Conservation (phyloP, 345 rosid species). For the Pistacia integerrima region DNA sequence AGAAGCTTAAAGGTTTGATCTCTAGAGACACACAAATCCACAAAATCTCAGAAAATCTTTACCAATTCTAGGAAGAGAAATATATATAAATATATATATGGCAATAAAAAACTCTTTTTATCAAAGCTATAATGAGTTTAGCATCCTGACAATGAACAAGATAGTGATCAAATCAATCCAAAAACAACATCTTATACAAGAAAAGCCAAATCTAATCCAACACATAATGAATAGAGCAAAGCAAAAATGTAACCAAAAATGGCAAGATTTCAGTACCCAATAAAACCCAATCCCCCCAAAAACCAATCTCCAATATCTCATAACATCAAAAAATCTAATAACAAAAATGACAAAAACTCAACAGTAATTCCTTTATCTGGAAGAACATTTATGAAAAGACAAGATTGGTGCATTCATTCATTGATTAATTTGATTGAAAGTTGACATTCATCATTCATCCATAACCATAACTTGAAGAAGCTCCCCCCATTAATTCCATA, state of each 20-base stretch:
- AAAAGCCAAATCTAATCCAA: background rate
- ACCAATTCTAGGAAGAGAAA: background rate
- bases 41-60: background rate
- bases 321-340: background rate
- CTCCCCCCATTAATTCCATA: background rate
- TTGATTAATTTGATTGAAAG: conserved; percentile 9
- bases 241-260: background rate
- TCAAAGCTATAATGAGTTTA: background rate
- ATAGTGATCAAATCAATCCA: background rate
- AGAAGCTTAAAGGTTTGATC: background rate
- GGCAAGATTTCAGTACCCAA: background rate
- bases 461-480: background rate
- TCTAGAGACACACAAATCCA: background rate
- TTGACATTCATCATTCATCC: background rate
- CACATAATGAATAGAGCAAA: background rate
- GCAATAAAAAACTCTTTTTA: background rate
- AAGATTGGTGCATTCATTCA: conserved; percentile 3
- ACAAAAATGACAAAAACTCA: background rate
- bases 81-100: background rate
- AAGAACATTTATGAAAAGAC: conserved; percentile 1
- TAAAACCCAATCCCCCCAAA: background rate
- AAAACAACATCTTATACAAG: background rate
- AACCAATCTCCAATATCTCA: conserved; percentile 6
- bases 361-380: conserved; percentile 1
- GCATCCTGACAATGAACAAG: background rate